Evolutionary conservation across 2,329 filamentous ascomycete genomes (phyloP).

Genomic region (Fusarium brachygibbosum): DNA sequence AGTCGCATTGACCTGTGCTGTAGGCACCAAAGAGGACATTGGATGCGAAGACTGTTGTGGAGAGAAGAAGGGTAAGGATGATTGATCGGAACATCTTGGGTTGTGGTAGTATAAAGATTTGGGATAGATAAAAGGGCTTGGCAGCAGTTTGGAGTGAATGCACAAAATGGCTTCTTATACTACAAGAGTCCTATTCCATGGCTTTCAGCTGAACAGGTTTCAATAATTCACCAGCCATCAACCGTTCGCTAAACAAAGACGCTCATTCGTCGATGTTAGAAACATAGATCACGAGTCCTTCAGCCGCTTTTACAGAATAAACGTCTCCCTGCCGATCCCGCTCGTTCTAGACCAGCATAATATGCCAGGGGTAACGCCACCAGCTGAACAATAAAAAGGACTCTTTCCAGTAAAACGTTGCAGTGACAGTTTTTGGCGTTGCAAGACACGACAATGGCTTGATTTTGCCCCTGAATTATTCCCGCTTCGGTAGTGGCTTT

Average conservation of each 20-base stretch:
- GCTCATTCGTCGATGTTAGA: background rate
- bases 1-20: background rate
- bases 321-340: background rate
- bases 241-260: background rate
- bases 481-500: background rate
- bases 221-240: background rate
- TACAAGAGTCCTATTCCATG: accelerated
- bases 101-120: too few species aligned
- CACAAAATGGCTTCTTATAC: background rate
- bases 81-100: background rate
- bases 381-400: background rate
- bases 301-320: constrained; percentile 1
- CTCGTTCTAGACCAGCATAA: background rate
- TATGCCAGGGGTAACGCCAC: background rate
- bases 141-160: background rate
- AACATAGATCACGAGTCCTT: background rate
- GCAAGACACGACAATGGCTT: background rate
- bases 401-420: background rate
- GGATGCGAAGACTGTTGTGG: background rate
- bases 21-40: background rate
- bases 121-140: background rate
- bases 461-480: background rate
- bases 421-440: background rate
- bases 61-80: background rate
- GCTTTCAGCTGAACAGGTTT: background rate